These are phyloP conservation scores for Asterophora parasitica DNA, from an alignment of 768 basidiomycete genomes.

Conservation along the genomic window DNA sequence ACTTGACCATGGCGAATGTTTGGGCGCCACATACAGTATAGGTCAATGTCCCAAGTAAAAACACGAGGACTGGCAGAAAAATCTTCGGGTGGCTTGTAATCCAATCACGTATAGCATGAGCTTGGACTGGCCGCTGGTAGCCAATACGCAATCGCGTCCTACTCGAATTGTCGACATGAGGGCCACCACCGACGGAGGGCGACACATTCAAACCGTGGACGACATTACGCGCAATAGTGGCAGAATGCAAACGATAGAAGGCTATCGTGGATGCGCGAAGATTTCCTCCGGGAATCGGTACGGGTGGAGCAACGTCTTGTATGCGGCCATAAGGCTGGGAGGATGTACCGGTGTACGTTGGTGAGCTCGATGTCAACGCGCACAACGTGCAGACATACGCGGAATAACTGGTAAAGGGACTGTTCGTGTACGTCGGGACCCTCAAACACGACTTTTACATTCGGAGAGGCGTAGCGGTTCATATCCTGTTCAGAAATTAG, in stretches of 20 bases:
- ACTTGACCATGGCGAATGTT: not conserved
- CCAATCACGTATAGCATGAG: constrained; percentile 72
- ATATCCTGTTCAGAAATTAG: constrained; percentile 59
- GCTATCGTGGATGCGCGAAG: constrained; percentile 61
- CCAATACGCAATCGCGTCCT: constrained; percentile 45
- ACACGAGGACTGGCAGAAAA: constrained; percentile 73
- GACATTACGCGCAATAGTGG: constrained; percentile 80
- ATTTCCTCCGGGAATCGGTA: constrained; percentile 58
- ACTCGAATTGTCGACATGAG: constrained; percentile 24
- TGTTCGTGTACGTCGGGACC: constrained; percentile 87
- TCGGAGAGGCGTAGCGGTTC: constrained; percentile 69
- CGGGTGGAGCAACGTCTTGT: constrained; percentile 54
- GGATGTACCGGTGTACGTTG: constrained; percentile 7
- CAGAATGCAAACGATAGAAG: constrained; percentile 61
- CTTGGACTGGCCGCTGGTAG: constrained; percentile 63
- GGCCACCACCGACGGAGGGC: constrained; percentile 14
- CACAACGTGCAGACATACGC: constrained; percentile 43
- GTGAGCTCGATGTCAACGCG: not conserved
- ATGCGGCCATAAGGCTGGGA: constrained; percentile 80
- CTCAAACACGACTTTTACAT: constrained; percentile 78
- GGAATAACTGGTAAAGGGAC: constrained; percentile 67
- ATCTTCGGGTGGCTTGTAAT: constrained; percentile 83
- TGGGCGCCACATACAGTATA: constrained; percentile 60
- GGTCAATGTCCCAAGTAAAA: constrained; percentile 84
- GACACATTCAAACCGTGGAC: constrained; percentile 54